Evolutionary conservation across 768 basidiomycete genomes (phyloP).

Genomic region (Chalciporus chontae): DNA sequence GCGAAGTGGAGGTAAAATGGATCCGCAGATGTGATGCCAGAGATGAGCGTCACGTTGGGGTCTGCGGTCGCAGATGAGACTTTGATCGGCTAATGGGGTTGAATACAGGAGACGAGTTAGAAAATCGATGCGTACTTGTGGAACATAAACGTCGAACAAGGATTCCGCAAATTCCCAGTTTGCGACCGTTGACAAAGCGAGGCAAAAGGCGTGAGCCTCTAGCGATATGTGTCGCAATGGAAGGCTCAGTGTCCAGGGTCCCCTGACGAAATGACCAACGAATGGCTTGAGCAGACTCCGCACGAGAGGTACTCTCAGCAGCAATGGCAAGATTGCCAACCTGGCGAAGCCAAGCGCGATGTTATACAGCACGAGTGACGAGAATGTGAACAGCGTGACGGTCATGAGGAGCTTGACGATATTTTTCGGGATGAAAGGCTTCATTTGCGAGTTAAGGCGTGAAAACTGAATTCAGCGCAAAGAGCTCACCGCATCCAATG

Average conservation of each 20-base stretch:
- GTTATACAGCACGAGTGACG: slow-evolving; percentile 38
- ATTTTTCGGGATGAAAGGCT: slow-evolving; percentile 23
- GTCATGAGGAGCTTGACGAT: slow-evolving; percentile 31
- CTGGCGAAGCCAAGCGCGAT: slow-evolving; percentile 46
- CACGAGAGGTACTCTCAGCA: slow-evolving; percentile 54
- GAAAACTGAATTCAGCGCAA: background rate
- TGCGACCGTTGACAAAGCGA: slow-evolving; percentile 49
- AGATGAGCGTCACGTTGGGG: slow-evolving; percentile 53
- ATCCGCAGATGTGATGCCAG: slow-evolving; percentile 58
- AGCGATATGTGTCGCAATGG: slow-evolving; percentile 45
- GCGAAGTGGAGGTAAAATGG: slow-evolving; percentile 59
- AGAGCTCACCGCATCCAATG: slow-evolving; percentile 17
- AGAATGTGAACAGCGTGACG: slow-evolving; percentile 37
- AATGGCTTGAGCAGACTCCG: slow-evolving; percentile 53
- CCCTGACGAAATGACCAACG: slow-evolving; percentile 58
- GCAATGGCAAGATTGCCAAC: slow-evolving; percentile 45
- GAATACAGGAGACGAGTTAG: background rate
- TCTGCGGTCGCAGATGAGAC: slow-evolving; percentile 46
- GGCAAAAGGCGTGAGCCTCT: slow-evolving; percentile 44
- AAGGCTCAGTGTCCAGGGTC: slow-evolving; percentile 51
- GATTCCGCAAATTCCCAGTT: slow-evolving; percentile 64
- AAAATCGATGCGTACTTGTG: slow-evolving; percentile 41
- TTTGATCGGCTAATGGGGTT: slow-evolving; percentile 40
- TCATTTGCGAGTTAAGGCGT: background rate
- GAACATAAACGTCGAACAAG: slow-evolving; percentile 56